phyloP scores from a whole-genome alignment of 1,139 yeast genomes.

The Suhomyces maxii region DNA sequence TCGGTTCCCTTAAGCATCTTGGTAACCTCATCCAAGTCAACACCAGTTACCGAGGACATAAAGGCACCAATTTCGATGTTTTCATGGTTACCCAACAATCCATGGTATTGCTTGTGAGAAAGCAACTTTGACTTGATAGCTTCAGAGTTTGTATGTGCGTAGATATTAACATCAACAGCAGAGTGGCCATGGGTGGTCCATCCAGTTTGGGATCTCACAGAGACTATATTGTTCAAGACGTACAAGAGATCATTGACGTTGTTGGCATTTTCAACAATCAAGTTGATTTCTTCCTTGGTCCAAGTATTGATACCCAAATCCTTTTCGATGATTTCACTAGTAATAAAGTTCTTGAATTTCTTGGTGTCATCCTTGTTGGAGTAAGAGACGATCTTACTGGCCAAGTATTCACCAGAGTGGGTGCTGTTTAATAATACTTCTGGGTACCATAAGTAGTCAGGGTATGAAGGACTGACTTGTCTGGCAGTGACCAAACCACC shows the following conservation, averaged over 20 bases:
- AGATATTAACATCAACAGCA: slow-evolving; percentile 30
- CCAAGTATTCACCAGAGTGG: slow-evolving; percentile 28
- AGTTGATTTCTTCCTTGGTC: slow-evolving; percentile 17
- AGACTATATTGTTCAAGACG: slow-evolving; percentile 29
- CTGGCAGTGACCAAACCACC: slow-evolving; percentile 55
- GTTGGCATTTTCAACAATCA: slow-evolving; percentile 13
- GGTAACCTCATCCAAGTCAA: slow-evolving; percentile 54
- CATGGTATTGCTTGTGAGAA: slow-evolving; percentile 31
- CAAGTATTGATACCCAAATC: slow-evolving; percentile 24
- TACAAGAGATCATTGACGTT: slow-evolving; percentile 22
- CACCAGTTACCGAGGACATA: slow-evolving; percentile 59
- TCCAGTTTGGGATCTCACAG: slow-evolving; percentile 27
- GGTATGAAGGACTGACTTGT: slow-evolving; percentile 53
- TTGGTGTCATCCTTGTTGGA: slow-evolving; percentile 7
- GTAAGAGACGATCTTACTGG: slow-evolving; percentile 15
- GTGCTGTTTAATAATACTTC: slow-evolving; percentile 24
- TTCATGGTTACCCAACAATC: slow-evolving; percentile 76
- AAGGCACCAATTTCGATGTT: slow-evolving; percentile 79
- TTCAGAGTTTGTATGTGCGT: slow-evolving; percentile 35
- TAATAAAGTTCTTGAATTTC: slow-evolving; percentile 13
- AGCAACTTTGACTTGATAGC: slow-evolving; percentile 37
- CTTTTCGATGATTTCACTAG: slow-evolving; percentile 16
- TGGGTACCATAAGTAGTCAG: slow-evolving; percentile 27
- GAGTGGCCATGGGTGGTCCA: slow-evolving; percentile 33
- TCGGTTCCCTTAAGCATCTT: slow-evolving; percentile 43